Percentiles rank a stretch among this genome's conserved stretches.
phyloP scores from a whole-genome alignment of 2,329 filamentous ascomycete genomes.

The Mycosphaerella sp. region DNA sequence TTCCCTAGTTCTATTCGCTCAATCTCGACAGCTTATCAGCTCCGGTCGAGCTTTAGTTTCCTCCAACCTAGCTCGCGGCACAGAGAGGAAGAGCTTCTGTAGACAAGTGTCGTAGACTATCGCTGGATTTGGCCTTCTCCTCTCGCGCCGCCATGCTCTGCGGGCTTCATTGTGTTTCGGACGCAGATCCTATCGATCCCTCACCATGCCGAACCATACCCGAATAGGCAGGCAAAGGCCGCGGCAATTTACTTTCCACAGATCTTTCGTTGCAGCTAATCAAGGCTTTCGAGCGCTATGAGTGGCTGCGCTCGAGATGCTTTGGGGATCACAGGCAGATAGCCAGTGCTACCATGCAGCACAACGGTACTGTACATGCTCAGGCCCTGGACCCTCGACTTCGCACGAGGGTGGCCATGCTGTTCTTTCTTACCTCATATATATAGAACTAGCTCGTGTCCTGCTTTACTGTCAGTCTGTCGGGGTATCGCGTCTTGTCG shows the following conservation, averaged over 20 bases:
- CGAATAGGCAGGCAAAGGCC: slow-evolving; percentile 9
- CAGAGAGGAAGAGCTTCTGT: too few species aligned
- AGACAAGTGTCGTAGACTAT: too few species aligned
- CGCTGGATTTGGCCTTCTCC: neutral
- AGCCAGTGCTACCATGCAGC: slow-evolving; percentile 13
- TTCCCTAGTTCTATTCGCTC: slow-evolving; percentile 1
- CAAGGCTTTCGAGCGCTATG: neutral
- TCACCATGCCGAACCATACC: slow-evolving; percentile 8
- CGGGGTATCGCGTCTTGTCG: neutral
- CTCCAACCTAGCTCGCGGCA: too few species aligned
- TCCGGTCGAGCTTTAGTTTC: neutral
- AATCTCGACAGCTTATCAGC: slow-evolving; percentile 4
- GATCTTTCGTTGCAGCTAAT: slow-evolving; percentile 10
- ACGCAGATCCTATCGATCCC: slow-evolving; percentile 8
- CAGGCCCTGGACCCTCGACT: neutral
- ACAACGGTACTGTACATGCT: slow-evolving; percentile 7
- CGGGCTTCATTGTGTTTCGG: neutral
- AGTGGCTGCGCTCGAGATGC: slow-evolving; percentile 4
- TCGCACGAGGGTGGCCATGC: neutral
- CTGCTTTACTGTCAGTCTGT: neutral
- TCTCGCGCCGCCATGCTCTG: too few species aligned
- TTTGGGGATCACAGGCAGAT: slow-evolving; percentile 5
- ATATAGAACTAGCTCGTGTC: neutral
- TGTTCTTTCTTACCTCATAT: neutral
- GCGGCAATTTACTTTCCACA: slow-evolving; percentile 4